phyloP scores from a whole-genome alignment of 208 protist genomes.

The Trypanosoma rangeli region DNA sequence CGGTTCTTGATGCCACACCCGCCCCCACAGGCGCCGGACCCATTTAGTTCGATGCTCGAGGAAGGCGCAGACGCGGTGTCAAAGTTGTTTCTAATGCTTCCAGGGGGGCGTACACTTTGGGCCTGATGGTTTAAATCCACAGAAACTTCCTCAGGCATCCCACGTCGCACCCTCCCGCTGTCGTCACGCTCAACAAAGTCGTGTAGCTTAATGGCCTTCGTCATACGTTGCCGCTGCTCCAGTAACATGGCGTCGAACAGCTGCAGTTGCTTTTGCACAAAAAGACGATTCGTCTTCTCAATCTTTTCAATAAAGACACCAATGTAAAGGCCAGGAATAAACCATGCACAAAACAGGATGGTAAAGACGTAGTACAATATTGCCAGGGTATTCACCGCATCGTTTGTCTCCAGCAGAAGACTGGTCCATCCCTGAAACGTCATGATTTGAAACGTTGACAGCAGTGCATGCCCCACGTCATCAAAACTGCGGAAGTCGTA shows the following conservation, averaged over 20 bases:
- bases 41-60: conserved; percentile 14
- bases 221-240: conserved; percentile 74
- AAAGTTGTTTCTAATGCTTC: background rate
- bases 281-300: conserved; percentile 71
- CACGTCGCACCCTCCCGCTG: conserved; percentile 38
- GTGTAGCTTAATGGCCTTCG: conserved; percentile 52
- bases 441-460: conserved; percentile 88
- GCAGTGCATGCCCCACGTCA: conserved; percentile 83
- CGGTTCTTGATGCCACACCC: conserved; percentile 7
- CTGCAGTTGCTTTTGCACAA: conserved; percentile 77
- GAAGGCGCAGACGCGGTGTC: conserved; percentile 31
- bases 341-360: conserved; percentile 83
- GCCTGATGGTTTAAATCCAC: conserved; percentile 1
- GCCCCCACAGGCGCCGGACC: background rate
- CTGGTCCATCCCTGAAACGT: conserved; percentile 90
- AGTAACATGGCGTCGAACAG: conserved; percentile 76
- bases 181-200: conserved; percentile 84
- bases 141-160: conserved; percentile 13
- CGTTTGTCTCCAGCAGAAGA: conserved; percentile 82
- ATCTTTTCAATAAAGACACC: conserved; percentile 91
- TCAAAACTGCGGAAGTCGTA: conserved; percentile 91
- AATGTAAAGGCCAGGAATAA: conserved; percentile 87
- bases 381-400: conserved; percentile 51
- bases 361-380: conserved; percentile 87
- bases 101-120: background rate